Evolutionary conservation across 75 land plant genomes (phyloP), one percentile per base, ranked within the genome.

Genomic region (Cupressus sempervirens): DNA sequence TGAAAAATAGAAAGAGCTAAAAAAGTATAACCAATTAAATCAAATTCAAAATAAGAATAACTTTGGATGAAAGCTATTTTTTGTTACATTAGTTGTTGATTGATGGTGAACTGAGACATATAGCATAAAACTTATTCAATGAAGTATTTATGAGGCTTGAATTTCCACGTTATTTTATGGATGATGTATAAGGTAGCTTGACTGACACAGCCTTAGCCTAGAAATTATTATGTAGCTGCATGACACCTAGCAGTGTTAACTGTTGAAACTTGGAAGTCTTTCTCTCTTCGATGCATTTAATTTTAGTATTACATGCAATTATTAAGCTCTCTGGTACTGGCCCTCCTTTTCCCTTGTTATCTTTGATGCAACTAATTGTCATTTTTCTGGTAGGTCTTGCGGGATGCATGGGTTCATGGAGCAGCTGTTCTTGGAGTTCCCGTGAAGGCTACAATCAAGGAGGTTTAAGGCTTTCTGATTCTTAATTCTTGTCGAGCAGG

Each of bases 361-460:
- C 76, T 72, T 34, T 87, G 76, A 26, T 45, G 29, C 29, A 79
- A 45, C 50, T 79, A 43, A 79, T 23, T 45, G 14, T 50, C 45
- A 11, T 12, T 81, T 86, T 56, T 45, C 36, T 84, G 40, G 43
- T 83, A 98, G 99, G 99, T 98, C 46, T 82, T 98, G 74, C 90
- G 85, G 86, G 99, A 98, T 92, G 99, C 91, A 68, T 88, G 89
- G 89, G 65, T 88, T 83, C 87, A 92, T 91, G 99, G 99, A 34
- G 99, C 99, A 86, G 99, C 99, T 79, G 99, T 98, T 38, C 95
- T 98, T 85, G 99, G 99, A 84, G 99, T 98, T 74, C 99, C 98
- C 89, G 95, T 91, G 9, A 96, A 98, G 90, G 99, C 99, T 87
- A 98, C 99, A 62, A 98, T 98, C 67, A 98, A 98, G 88, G 99